Base-by-base conservation (phyloP, 352 stramenopile genomes). In the Globisporangium solare region DNA sequence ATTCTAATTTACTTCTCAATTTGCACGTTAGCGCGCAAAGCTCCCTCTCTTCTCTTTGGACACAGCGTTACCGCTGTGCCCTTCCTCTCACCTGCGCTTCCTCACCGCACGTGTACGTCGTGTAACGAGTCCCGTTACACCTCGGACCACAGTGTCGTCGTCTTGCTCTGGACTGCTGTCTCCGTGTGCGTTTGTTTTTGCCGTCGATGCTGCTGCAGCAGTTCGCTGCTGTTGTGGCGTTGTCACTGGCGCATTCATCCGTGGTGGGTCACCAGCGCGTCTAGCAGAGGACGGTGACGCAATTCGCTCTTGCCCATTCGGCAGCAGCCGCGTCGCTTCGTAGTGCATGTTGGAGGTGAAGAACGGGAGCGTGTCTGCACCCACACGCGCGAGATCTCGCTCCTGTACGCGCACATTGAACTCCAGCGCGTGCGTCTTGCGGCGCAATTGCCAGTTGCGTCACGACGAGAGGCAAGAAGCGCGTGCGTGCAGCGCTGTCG, bases 281-380 rank as follows among this genome's bases (percentile, higher is more conserved):
- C 27, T 35, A 10, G 27, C 27, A 10, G 27, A 35, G 27, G 27
- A 35, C 27, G 27, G 27, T 35, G 27, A 35, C 10, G 27, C 27
- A 6, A 35, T 6, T 35, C 27, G 4, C 27, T 35, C 27, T 35
- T 35, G 3, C 10, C 27, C 27, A 10, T 43, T 43, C 13, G 17
- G 39, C 10, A 43, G 17, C n/a, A 64, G n/a, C 1, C 31, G 49
- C 43, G 15, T 60, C 4, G 79, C 67, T 43, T 83, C 63, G 46
- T 86, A 92, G 39, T 74, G 69, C n/a, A 92, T 47, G 6, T 71
- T 63, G 61, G 79, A 88, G 27, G 37, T 56, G 50, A 75, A 80
- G 18, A 68, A 76, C 21, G 62, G 47, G n/a, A 88, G 51, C 2
- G 57, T 68, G 1, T 73, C 51, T 2, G n/a, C 17, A 2, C 52